Conservation (phyloP, 306 rosid genomes). For the Rosa lucieae region DNA sequence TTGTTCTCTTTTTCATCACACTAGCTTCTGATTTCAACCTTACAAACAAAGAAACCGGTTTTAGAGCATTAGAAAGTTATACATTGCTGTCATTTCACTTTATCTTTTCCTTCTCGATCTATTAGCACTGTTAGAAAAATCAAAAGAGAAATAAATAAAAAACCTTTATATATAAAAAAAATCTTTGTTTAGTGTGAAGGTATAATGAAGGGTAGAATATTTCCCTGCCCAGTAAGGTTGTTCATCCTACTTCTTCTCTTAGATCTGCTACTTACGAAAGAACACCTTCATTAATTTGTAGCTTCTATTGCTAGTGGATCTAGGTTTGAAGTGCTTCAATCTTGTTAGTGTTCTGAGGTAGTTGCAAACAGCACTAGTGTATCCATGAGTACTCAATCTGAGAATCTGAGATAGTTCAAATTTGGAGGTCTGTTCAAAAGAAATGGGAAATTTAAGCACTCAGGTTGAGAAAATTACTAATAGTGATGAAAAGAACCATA, state of each 20-base stretch:
- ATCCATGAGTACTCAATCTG: not conserved
- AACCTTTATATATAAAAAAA: not conserved
- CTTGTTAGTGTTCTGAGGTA: no score
- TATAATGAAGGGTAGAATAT: no score
- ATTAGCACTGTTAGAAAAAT: not conserved
- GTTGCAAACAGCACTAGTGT: not conserved
- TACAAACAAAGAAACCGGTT: no score
- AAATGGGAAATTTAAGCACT: not conserved
- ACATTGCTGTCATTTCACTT: not conserved
- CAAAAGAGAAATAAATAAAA: no score
- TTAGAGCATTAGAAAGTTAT: no score
- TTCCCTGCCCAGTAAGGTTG: no score
- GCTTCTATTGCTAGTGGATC: no score
- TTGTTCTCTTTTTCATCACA: not conserved
- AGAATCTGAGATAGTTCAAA: not conserved
- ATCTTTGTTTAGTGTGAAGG: not conserved
- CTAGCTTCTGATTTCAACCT: not conserved
- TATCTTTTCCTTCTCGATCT: not conserved
- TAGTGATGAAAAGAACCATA: not conserved
- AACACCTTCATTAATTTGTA: no score
- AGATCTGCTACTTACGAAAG: no score
- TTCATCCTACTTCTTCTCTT: no score
- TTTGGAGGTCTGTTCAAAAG: not conserved
- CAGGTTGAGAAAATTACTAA: not conserved
- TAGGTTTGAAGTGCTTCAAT: not conserved